Evolutionary conservation across 495 filamentous ascomycete species (phyloP), one percentile per base, ranked within the genome.

Genomic region (Penicillium manginii): DNA sequence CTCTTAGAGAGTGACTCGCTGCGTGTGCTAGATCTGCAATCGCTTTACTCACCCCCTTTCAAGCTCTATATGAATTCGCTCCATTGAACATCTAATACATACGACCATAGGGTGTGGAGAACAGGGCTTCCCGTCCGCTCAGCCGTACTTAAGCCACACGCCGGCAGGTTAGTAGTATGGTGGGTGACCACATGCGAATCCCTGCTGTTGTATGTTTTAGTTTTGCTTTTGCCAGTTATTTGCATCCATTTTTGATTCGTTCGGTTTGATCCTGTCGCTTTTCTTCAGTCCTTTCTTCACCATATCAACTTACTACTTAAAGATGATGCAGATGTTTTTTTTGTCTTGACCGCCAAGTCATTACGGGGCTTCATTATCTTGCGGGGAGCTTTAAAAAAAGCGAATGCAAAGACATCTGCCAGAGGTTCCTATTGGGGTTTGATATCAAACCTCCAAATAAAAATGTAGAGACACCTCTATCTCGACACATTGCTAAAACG

Each of bases 51-150:
- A n/a, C n/a, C n/a, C n/a, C n/a, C n/a, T n/a, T n/a, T n/a, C n/a
- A n/a, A n/a, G n/a, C n/a, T n/a, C n/a, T n/a, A n/a, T n/a, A n/a
- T n/a, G n/a, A n/a, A n/a, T n/a, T n/a, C n/a, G n/a, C n/a, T n/a
- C n/a, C n/a, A n/a, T n/a, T n/a, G n/a, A n/a, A n/a, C n/a, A n/a
- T n/a, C n/a, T n/a, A 37, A 59, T 58, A 67, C 61, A 62, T 67
- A 67, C 58, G 58, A 67, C 64, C 64, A 67, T 62, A 67, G 64
- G 64, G 64, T 67, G 64, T 67, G 64, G 64, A 67, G 52, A 67
- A 64, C 55, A 64, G 64, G 64, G 58, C 64, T 67, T 67, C 61
- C 61, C 64, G 64, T 67, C 64, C 64, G 64, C 64, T 67, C 63
- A 64, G 61, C 54, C 42, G 42, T 45, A 45, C 42, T 45, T 45